A percentile compares a stretch with the other conserved stretches of the same genome.
These are phyloP conservation scores for Phialophora macrospora DNA, from an alignment of 2,329 filamentous ascomycete genomes.

Conservation along the genomic window DNA sequence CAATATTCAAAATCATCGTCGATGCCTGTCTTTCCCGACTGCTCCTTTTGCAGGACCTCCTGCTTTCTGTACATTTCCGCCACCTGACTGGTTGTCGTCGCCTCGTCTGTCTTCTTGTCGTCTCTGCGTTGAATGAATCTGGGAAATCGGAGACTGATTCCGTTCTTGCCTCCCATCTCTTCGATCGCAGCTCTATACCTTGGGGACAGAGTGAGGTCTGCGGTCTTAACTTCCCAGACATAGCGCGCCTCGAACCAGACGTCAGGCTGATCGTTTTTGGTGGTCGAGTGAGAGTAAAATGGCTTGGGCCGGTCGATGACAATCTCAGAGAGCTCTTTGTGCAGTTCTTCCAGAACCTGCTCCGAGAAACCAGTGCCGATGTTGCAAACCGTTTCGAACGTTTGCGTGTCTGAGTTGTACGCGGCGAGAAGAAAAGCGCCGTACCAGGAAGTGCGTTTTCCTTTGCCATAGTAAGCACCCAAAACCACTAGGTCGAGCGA, in stretches of 20 bases:
- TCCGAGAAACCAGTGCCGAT: constrained; percentile 98
- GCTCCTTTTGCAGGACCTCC: constrained; percentile 83
- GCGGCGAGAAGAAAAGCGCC: constrained; percentile 95
- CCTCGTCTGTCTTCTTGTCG: constrained; percentile 93
- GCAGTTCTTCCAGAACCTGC: constrained; percentile 84
- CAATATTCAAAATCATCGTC: constrained; percentile 98
- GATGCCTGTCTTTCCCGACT: constrained; percentile 79
- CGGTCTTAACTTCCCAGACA: constrained; percentile 98
- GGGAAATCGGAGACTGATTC: constrained; percentile 88
- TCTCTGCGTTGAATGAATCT: constrained; percentile 89
- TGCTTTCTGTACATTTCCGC: constrained; percentile 98
- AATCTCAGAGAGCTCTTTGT: constrained; percentile 73
- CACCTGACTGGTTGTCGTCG: constrained; percentile 81
- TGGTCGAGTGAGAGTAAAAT: constrained; percentile 85
- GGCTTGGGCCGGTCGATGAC: constrained; percentile 91
- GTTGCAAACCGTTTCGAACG: constrained; percentile 95
- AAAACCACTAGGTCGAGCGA: constrained; percentile 95
- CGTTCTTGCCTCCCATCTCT: constrained; percentile 72
- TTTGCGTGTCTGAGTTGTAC: constrained; percentile 79
- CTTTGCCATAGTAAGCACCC: constrained; percentile 90
- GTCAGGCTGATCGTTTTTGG: constrained; percentile 91
- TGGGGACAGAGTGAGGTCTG: constrained; percentile 89
- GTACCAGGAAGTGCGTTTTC: constrained; percentile 94
- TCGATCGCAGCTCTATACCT: constrained; percentile 88
- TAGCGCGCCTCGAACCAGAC: constrained; percentile 96